Conservation (phyloP, 2,329 filamentous ascomycete species). For the Colletotrichum melonis region DNA sequence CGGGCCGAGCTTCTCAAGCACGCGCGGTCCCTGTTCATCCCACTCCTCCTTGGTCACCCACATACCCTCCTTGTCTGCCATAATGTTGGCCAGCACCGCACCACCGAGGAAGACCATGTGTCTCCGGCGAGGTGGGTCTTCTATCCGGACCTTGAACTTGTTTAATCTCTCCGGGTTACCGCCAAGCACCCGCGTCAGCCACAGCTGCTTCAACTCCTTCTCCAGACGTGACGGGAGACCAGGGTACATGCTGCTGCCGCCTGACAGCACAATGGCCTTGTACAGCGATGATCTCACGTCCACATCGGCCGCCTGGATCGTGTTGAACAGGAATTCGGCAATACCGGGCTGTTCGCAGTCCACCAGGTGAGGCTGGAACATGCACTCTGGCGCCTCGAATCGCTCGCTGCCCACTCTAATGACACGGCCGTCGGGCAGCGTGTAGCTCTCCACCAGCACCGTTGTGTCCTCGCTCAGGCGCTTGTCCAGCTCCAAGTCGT, state of each 20-base stretch:
- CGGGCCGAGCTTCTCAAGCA: conserved; percentile 92
- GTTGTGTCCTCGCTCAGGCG: conserved; percentile 97
- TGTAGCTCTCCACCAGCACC: conserved; percentile 97
- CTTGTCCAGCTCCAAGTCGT: conserved; percentile 97
- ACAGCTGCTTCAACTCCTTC: conserved; percentile 98
- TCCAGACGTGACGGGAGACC: conserved; percentile 93
- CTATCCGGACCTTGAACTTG: conserved; percentile 99
- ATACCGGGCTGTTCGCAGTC: conserved; percentile 98
- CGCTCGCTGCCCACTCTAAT: conserved; percentile 97
- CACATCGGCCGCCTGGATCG: conserved; percentile 94
- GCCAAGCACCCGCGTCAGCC: conserved; percentile 90
- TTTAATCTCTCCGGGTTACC: conserved; percentile 93
- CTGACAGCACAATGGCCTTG: conserved; percentile 96
- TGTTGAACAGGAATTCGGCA: conserved; percentile 98
- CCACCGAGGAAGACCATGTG: conserved; percentile 99
- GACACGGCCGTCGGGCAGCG: conserved; percentile 93
- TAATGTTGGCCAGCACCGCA: conserved; percentile 96
- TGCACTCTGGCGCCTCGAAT: conserved; percentile 96
- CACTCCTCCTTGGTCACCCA: conserved; percentile 98
- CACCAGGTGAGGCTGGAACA: conserved; percentile 98
- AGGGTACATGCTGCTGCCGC: conserved; percentile 99
- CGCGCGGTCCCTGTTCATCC: conserved; percentile 88
- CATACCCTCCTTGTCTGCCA: conserved; percentile 99
- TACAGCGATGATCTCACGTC: conserved; percentile 94
- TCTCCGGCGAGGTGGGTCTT: conserved; percentile 92